phyloP scores from a whole-genome alignment of 2,329 filamentous ascomycete species.

The Colletotrichum graminicola region DNA sequence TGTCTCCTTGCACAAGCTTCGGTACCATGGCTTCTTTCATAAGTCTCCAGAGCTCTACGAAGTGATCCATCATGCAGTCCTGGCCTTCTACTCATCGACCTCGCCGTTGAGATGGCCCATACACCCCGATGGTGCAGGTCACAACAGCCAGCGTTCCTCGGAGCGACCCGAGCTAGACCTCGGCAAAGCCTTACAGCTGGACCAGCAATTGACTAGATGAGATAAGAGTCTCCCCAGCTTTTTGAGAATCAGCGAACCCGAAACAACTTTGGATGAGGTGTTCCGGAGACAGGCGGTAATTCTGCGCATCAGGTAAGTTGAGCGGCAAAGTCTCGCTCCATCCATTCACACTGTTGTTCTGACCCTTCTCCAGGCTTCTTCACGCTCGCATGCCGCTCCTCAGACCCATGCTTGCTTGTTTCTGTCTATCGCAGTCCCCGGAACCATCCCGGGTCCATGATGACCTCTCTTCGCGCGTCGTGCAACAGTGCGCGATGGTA shows the following conservation, averaged over 20 bases:
- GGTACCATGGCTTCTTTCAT: conserved; percentile 49
- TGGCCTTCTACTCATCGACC: conserved; percentile 46
- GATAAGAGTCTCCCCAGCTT: conserved; percentile 48
- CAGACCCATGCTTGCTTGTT: conserved; percentile 49
- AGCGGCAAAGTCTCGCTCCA: no score
- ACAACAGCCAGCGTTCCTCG: not conserved
- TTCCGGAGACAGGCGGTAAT: conserved; percentile 50
- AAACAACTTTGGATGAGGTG: conserved; percentile 45
- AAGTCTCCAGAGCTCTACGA: conserved; percentile 54
- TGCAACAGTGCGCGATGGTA: conserved; percentile 51
- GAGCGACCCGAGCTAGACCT: conserved; percentile 44
- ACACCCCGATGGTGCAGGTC: not conserved
- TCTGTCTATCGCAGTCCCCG: conserved; percentile 48
- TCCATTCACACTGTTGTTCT: not conserved
- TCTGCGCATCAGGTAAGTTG: conserved; percentile 50
- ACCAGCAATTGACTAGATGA: conserved; percentile 50
- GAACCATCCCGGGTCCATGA: conserved; percentile 39
- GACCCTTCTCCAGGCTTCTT: conserved; percentile 45
- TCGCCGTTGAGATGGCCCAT: conserved; percentile 9
- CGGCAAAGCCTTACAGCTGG: conserved; percentile 49
- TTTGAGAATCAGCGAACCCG: conserved; percentile 43
- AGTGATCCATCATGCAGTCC: conserved; percentile 51
- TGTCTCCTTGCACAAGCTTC: conserved; percentile 1
- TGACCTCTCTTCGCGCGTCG: conserved; percentile 47
- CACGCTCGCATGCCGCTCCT: conserved; percentile 53